Percentiles rank a stretch among this genome's conserved stretches.
Evolutionary conservation across 1,284 basidiomycete species (phyloP).

Genomic region (Rhodotorula mucilaginosa): DNA sequence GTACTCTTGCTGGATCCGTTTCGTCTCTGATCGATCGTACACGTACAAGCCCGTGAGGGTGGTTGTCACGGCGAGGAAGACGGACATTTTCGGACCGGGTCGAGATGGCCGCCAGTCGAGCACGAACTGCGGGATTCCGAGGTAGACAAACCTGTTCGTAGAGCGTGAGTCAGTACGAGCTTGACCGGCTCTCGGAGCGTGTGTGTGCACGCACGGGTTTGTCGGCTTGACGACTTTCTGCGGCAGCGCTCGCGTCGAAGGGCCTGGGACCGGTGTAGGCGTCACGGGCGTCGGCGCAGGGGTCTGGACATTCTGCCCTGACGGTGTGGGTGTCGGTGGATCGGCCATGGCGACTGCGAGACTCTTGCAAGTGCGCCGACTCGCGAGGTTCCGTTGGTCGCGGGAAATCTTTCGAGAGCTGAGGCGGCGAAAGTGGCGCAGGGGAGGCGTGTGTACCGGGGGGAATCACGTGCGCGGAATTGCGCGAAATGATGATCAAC

Average conservation of each 20-base stretch:
- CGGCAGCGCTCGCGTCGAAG: slow-evolving; percentile 15
- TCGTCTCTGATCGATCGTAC: slow-evolving; percentile 40
- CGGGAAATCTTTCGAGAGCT: too few species aligned
- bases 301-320: not conserved
- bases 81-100: slow-evolving; percentile 40
- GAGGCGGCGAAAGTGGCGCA: not conserved
- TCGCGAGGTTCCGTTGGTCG: too few species aligned
- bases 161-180: too few species aligned
- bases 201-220: slow-evolving; percentile 11
- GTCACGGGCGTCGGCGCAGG: not conserved
- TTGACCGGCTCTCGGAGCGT: too few species aligned
- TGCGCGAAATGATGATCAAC: too few species aligned
- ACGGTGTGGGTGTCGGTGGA: not conserved
- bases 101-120: slow-evolving; percentile 37
- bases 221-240: slow-evolving; percentile 11
- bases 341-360: slow-evolving; percentile 3
- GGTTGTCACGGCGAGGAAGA: slow-evolving; percentile 29
- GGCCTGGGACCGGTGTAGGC: not conserved
- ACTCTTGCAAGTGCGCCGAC: not conserved
- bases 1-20: slow-evolving; percentile 68
- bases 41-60: slow-evolving; percentile 26
- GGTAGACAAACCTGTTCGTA: slow-evolving; percentile 34
- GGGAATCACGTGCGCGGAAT: not conserved
- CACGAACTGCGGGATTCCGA: slow-evolving; percentile 40
- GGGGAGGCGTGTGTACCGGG: not conserved